A percentile compares a stretch with the other conserved stretches of the same genome.
phyloP scores from a whole-genome alignment of 495 filamentous ascomycete species.

The Aspergillus mulundensis region DNA sequence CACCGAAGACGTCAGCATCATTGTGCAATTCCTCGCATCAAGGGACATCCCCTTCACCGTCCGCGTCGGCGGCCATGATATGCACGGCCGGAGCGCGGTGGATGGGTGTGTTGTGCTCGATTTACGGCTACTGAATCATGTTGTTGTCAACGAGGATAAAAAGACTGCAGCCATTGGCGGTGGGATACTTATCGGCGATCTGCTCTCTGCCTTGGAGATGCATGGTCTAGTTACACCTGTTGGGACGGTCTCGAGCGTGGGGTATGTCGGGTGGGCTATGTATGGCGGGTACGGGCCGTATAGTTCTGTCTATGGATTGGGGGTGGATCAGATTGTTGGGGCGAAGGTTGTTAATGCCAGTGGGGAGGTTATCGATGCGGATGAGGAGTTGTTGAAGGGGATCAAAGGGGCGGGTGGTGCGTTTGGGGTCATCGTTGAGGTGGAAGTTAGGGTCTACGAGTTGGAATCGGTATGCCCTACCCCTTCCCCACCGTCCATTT shows the following conservation, averaged over 20 bases:
- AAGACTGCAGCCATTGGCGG: constrained; percentile 8
- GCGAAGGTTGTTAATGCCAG: not conserved
- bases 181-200: not conserved
- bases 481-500: too few relatives aligned
- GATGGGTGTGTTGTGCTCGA: constrained; percentile 33
- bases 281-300: constrained; percentile 8
- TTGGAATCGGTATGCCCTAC: constrained; percentile 25
- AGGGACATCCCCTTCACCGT: constrained; percentile 27
- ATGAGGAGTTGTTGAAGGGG: constrained; percentile 26
- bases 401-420: constrained; percentile 37
- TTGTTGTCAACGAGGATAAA: constrained; percentile 22
- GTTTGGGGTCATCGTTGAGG: constrained; percentile 40
- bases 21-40: not conserved
- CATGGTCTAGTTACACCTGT: not conserved
- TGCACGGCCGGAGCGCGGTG: constrained; percentile 21
- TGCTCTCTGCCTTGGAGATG: not conserved
- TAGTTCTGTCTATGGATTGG: not conserved
- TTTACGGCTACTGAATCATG: constrained; percentile 27
- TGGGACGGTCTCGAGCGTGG: not conserved
- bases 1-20: not conserved
- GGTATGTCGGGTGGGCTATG: constrained; percentile 6
- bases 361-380: constrained; percentile 26
- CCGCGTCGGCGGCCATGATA: constrained; percentile 38
- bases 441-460: constrained; percentile 36
- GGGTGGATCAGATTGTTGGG: constrained; percentile 1